These are phyloP conservation scores for Neurospora tetrasperma DNA, from an alignment of 495 filamentous ascomycete species.

Conservation along the genomic window DNA sequence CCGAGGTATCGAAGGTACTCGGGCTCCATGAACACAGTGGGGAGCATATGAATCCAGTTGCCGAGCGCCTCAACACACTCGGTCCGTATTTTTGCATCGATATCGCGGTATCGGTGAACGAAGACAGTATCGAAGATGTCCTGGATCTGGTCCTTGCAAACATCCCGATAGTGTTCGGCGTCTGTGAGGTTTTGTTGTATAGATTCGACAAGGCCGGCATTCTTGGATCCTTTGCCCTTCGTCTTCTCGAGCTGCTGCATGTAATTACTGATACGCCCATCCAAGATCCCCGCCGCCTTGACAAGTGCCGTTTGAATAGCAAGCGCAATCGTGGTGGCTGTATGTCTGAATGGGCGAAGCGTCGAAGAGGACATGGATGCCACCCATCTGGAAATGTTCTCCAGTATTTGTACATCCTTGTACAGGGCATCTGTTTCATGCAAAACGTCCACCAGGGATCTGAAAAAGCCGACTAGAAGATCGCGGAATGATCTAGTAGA, in stretches of 20 bases:
- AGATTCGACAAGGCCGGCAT: constrained; percentile 45
- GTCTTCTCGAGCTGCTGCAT: constrained; percentile 74
- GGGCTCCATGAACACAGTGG: constrained; percentile 78
- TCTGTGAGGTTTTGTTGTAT: constrained; percentile 59
- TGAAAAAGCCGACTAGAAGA: constrained; percentile 67
- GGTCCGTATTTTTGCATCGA: constrained; percentile 75
- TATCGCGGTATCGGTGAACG: constrained; percentile 87
- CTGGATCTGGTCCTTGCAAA: constrained; percentile 56
- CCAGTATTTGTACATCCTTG: constrained; percentile 60
- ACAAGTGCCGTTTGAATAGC: constrained; percentile 62
- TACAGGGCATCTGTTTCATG: constrained; percentile 68
- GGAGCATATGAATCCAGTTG: constrained; percentile 73
- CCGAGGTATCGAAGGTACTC: constrained; percentile 85
- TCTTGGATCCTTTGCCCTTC: constrained; percentile 60
- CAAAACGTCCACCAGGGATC: constrained; percentile 58
- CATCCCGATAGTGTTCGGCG: constrained; percentile 51
- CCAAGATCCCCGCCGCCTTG: constrained; percentile 59
- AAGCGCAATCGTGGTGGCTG: constrained; percentile 70
- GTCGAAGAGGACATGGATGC: constrained; percentile 72
- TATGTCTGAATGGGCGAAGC: constrained; percentile 85
- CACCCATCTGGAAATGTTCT: constrained; percentile 81
- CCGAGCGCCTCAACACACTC: constrained; percentile 79
- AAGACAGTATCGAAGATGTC: constrained; percentile 85
- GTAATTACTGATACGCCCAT: constrained; percentile 54
- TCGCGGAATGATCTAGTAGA: constrained; percentile 62